Evolutionary conservation across 2,329 filamentous ascomycete species (phyloP).

Genomic region (Escovopsis weberi): DNA sequence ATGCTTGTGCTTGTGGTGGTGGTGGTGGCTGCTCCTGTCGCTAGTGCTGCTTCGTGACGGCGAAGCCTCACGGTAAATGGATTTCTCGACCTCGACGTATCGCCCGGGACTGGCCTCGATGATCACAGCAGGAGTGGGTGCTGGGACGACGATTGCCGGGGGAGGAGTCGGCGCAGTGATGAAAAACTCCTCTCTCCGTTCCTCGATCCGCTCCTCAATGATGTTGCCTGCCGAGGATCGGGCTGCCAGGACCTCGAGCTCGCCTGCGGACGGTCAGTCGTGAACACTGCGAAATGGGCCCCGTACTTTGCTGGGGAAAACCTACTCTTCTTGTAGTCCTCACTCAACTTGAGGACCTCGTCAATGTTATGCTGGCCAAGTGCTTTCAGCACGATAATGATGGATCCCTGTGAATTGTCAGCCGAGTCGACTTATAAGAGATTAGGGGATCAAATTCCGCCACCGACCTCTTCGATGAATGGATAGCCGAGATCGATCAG

Average conservation of each 20-base stretch:
- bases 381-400: conserved; percentile 69
- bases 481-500: conserved; percentile 77
- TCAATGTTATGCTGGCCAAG: conserved; percentile 86
- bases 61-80: conserved; percentile 34
- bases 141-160: conserved; percentile 9
- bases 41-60: conserved; percentile 26
- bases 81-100: conserved; percentile 30
- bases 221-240: conserved; percentile 33
- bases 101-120: conserved; percentile 19
- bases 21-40: conserved; percentile 15
- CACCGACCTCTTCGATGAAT: conserved; percentile 63
- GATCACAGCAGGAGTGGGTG: conserved; percentile 13
- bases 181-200: conserved; percentile 29
- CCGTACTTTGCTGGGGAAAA: conserved; percentile 9
- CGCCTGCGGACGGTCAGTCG: conserved; percentile 16
- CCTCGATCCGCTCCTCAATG: conserved; percentile 32
- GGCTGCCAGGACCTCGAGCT: conserved; percentile 29
- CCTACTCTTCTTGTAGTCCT: conserved; percentile 53
- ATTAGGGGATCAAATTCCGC: neutral
- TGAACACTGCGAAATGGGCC: neutral
- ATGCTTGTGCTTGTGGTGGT: conserved; percentile 12
- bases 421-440: neutral
- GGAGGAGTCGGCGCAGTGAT: conserved; percentile 14
- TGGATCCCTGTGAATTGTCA: conserved; percentile 46
- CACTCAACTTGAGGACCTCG: conserved; percentile 70